Conservation (phyloP, 495 filamentous ascomycete genomes). For the Lasiosphaeria ovina region DNA sequence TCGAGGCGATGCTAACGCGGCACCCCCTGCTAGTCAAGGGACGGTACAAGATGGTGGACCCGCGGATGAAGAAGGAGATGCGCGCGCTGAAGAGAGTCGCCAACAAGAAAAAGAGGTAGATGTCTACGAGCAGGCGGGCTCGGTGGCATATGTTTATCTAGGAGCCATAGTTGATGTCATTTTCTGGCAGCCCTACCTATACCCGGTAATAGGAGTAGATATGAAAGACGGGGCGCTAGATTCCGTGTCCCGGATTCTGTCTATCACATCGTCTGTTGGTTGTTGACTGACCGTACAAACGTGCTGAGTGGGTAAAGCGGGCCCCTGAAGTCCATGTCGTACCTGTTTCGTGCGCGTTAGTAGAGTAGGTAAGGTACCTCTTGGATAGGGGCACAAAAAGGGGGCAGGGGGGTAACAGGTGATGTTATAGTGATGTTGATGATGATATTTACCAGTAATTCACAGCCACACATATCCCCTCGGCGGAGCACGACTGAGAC, state of each 20-base stretch:
- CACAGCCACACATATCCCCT: conserved; percentile 63
- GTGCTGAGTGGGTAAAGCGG: conserved; percentile 54
- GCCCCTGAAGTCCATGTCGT: conserved; percentile 64
- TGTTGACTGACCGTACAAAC: conserved; percentile 47
- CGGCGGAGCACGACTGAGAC: conserved; percentile 58
- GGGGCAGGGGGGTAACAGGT: neutral
- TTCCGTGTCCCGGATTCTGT: neutral
- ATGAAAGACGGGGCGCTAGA: neutral
- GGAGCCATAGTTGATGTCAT: neutral
- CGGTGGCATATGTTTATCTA: neutral
- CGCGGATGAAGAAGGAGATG: conserved; percentile 96
- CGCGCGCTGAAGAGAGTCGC: conserved; percentile 77
- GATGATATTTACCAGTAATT: conserved; percentile 66
- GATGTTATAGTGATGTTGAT: neutral
- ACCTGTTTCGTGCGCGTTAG: neutral
- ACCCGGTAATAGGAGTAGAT: neutral
- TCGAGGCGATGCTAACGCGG: no score
- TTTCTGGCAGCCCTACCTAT: conserved; percentile 7
- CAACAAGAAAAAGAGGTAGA: conserved; percentile 37
- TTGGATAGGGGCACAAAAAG: neutral
- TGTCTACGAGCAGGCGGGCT: neutral
- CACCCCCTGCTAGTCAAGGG: conserved; percentile 66
- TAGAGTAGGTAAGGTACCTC: no score
- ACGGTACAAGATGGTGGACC: conserved; percentile 97
- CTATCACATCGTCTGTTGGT: neutral